phyloP scores from a whole-genome alignment of 2,329 filamentous ascomycete species.

The Pseudogymnoascus sp. region DNA sequence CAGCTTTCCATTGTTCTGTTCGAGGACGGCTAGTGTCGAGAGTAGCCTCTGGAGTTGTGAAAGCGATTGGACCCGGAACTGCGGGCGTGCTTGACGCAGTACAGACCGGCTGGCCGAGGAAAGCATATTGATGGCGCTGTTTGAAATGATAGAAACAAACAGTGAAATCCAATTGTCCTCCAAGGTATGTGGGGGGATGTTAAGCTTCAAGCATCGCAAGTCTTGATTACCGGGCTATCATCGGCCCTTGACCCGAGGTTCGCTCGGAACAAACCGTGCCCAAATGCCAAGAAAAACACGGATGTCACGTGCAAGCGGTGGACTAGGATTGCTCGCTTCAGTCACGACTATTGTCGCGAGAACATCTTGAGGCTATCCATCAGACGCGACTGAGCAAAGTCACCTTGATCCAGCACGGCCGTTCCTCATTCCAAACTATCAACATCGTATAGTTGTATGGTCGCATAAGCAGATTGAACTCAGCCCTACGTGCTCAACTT shows the following conservation, averaged over 20 bases:
- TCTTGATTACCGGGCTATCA: constrained; percentile 9
- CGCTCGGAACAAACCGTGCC: constrained; percentile 7
- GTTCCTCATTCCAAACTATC: constrained; percentile 1
- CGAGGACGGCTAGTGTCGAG: constrained; percentile 83
- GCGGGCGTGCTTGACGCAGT: constrained; percentile 28
- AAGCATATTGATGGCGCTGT: constrained; percentile 24
- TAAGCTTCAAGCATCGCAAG: constrained; percentile 5
- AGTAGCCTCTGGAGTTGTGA: constrained; percentile 61
- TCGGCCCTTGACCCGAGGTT: constrained; percentile 9
- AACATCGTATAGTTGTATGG: constrained; percentile 4
- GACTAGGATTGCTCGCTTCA: constrained; percentile 7
- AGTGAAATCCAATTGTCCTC: constrained; percentile 9
- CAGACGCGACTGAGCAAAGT: not conserved
- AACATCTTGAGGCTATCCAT: constrained; percentile 8
- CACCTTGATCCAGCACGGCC: constrained; percentile 2
- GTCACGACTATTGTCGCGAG: constrained; percentile 8
- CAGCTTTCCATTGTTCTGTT: constrained; percentile 85
- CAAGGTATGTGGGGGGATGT: constrained; percentile 8
- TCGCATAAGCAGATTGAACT: constrained; percentile 6
- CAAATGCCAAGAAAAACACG: not conserved
- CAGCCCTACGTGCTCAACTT: constrained; percentile 9
- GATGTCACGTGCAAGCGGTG: not conserved
- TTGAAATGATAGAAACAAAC: not conserved
- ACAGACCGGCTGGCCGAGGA: constrained; percentile 23
- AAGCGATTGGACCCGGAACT: constrained; percentile 34